Conservation (phyloP, 2,329 filamentous ascomycete species). For the Neodidymelliopsis sp. region DNA sequence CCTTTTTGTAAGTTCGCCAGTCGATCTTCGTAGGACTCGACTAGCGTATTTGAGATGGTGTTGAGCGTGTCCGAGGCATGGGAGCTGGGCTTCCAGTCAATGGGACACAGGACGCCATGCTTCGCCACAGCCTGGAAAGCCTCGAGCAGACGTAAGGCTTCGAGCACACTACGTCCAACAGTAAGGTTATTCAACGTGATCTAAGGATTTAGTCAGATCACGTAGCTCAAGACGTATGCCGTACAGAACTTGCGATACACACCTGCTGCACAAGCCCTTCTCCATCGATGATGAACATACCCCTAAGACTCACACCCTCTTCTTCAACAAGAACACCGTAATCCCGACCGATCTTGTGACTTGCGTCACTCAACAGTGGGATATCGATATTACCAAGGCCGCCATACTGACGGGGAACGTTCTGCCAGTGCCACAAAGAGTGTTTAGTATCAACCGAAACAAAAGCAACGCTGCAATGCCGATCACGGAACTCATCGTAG, state of each 20-base stretch:
- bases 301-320: constrained; percentile 38
- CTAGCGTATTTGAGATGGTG: constrained; percentile 37
- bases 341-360: constrained; percentile 36
- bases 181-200: constrained; percentile 40
- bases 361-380: constrained; percentile 38
- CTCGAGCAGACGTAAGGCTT: constrained; percentile 41
- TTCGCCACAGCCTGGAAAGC: constrained; percentile 42
- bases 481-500: constrained; percentile 37
- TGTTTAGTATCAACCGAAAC: constrained; percentile 44
- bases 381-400: constrained; percentile 39
- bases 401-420: constrained; percentile 38
- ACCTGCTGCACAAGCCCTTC: constrained; percentile 40
- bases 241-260: neutral
- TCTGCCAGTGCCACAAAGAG: constrained; percentile 41
- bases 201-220: constrained; percentile 9
- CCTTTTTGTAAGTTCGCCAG: constrained; percentile 36
- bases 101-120: constrained; percentile 41
- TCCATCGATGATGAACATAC: constrained; percentile 42
- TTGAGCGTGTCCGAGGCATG: constrained; percentile 27
- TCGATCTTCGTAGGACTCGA: constrained; percentile 36
- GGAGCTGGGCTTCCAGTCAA: constrained; percentile 38
- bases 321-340: constrained; percentile 42
- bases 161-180: constrained; percentile 40
- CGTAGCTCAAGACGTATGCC: no score
- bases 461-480: constrained; percentile 37